Conservation (phyloP, 169 alveolate species). For the Eimeria maxima region DNA sequence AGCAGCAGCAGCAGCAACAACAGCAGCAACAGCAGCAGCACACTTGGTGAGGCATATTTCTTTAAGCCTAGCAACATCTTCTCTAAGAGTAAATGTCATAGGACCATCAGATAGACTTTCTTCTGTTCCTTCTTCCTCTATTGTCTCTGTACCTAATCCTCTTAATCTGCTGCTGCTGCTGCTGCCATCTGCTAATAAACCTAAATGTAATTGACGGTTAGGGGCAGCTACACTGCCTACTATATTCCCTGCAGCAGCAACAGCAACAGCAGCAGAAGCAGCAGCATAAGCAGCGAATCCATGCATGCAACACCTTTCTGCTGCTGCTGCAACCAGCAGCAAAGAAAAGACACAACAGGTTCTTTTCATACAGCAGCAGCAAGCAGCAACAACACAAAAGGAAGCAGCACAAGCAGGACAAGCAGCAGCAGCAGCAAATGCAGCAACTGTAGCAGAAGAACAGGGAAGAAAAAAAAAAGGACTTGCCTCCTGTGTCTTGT, state of each 20-base stretch:
- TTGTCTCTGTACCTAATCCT: slow-evolving; percentile 10
- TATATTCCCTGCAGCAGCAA: neutral
- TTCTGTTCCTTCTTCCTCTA: slow-evolving; percentile 70
- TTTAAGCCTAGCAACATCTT: slow-evolving; percentile 60
- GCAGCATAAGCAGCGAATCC: neutral
- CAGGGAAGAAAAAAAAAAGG: no score
- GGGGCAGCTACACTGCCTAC: slow-evolving; percentile 71
- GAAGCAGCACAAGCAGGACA: no score
- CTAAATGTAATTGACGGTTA: slow-evolving; percentile 76
- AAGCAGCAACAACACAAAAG: neutral
- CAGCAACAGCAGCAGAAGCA: slow-evolving; percentile 4
- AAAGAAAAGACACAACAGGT: no score
- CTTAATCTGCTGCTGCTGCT: slow-evolving; percentile 40
- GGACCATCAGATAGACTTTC: neutral
- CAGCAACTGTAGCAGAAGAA: no score
- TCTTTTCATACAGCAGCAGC: neutral
- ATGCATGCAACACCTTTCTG: no score
- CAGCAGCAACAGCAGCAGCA: neutral
- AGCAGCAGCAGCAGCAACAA: neutral
- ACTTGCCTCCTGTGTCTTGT: slow-evolving; percentile 25
- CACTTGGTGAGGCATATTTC: slow-evolving; percentile 42
- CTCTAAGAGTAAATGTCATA: slow-evolving; percentile 24
- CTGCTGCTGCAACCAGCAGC: no score
- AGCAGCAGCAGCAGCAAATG: no score
- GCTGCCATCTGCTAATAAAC: slow-evolving; percentile 54